Conservation (phyloP, 2,329 filamentous ascomycete genomes). For the Colletotrichum graminicola region DNA sequence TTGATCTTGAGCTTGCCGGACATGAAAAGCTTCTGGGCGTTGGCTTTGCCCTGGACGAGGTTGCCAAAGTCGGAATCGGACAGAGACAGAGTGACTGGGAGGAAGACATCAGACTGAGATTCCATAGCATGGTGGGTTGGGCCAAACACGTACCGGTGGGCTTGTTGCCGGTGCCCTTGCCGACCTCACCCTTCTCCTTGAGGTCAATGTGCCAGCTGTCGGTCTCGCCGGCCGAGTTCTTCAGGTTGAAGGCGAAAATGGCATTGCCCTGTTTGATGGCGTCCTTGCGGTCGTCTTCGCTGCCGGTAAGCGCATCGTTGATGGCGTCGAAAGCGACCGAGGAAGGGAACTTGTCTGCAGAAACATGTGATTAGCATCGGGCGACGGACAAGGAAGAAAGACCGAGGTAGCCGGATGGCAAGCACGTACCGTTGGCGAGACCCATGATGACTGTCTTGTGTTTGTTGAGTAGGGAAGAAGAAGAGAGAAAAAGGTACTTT, state of each 20-base stretch:
- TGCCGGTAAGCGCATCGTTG: slow-evolving; percentile 75
- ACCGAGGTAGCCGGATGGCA: not conserved
- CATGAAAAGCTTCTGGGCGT: slow-evolving; percentile 97
- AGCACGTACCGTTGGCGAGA: slow-evolving; percentile 76
- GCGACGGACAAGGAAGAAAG: not conserved
- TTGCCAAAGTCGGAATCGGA: slow-evolving; percentile 89
- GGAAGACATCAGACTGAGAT: not conserved
- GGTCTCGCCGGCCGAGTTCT: slow-evolving; percentile 84
- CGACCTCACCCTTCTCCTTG: slow-evolving; percentile 88
- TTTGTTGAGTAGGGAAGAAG: not conserved
- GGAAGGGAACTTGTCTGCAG: slow-evolving; percentile 83
- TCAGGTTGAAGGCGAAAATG: slow-evolving; percentile 91
- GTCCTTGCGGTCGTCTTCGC: slow-evolving; percentile 82
- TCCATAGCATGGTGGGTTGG: not conserved
- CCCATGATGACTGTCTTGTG: slow-evolving; percentile 65
- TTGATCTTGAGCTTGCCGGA: slow-evolving; percentile 98
- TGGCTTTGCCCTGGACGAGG: slow-evolving; percentile 87
- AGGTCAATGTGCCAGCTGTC: slow-evolving; percentile 96
- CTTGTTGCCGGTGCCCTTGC: slow-evolving; percentile 82
- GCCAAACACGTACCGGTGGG: slow-evolving; percentile 76
- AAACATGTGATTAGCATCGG: slow-evolving; percentile 10
- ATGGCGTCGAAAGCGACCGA: slow-evolving; percentile 94
- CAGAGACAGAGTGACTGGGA: slow-evolving; percentile 83
- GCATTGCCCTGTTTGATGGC: slow-evolving; percentile 90
- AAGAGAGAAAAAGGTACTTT: not conserved